A percentile compares a stretch with the other conserved stretches of the same genome.
phyloP scores from a whole-genome alignment of 495 filamentous ascomycete species.

The Aspergillus asperescens region DNA sequence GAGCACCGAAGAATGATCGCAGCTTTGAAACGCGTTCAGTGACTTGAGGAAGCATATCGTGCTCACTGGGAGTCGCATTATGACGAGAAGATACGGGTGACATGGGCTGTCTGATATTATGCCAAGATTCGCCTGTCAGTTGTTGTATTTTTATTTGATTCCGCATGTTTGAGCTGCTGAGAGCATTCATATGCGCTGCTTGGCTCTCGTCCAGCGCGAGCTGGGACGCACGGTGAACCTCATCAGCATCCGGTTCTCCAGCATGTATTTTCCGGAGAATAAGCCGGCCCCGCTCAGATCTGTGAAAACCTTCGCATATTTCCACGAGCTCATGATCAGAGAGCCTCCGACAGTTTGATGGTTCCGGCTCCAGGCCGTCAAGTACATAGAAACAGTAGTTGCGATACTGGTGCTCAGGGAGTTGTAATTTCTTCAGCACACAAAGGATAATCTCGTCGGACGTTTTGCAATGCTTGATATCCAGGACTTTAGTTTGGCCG shows the following conservation, averaged over 20 bases:
- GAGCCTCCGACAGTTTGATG: slow-evolving; percentile 69
- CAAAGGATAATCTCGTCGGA: slow-evolving; percentile 84
- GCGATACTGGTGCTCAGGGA: slow-evolving; percentile 68
- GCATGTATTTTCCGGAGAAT: slow-evolving; percentile 85
- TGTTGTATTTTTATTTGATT: slow-evolving; percentile 75
- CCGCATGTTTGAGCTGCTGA: slow-evolving; percentile 58
- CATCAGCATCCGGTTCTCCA: slow-evolving; percentile 75
- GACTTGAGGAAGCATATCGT: slow-evolving; percentile 33
- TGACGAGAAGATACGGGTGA: slow-evolving; percentile 67
- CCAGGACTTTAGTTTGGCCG: slow-evolving; percentile 84
- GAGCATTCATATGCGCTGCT: slow-evolving; percentile 56
- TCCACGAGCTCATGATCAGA: slow-evolving; percentile 81
- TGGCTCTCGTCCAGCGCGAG: slow-evolving; percentile 82
- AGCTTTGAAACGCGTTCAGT: slow-evolving; percentile 55
- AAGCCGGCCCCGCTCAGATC: slow-evolving; percentile 76
- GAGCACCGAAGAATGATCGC: slow-evolving; percentile 76
- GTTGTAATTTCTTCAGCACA: slow-evolving; percentile 74
- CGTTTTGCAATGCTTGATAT: slow-evolving; percentile 81
- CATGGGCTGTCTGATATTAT: slow-evolving; percentile 73
- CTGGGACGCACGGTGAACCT: slow-evolving; percentile 73
- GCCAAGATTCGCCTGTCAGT: slow-evolving; percentile 77
- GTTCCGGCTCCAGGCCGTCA: slow-evolving; percentile 75
- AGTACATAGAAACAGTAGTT: slow-evolving; percentile 82
- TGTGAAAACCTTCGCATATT: slow-evolving; percentile 57
- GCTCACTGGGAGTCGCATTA: slow-evolving; percentile 51